Conservation (phyloP, 352 stramenopile genomes). For the Phytophthora citricola region DNA sequence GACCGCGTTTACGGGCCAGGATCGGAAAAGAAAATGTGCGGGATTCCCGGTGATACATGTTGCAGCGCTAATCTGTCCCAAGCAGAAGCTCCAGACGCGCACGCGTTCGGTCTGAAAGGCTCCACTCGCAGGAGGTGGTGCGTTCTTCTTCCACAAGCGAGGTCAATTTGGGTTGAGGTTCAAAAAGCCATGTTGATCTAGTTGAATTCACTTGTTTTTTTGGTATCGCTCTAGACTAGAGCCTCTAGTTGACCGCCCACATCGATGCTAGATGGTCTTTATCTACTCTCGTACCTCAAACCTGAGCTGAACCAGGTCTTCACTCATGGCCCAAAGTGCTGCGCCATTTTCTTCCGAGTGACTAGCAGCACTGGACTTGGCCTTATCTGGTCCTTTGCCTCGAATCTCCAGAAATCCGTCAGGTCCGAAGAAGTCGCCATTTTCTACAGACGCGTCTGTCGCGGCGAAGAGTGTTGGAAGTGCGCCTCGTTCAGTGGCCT, state of each 20-base stretch:
- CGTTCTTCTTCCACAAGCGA: no score
- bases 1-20: constrained; percentile 13
- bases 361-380: constrained; percentile 38
- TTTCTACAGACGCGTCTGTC: constrained; percentile 28
- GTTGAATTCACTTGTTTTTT: neutral
- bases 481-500: constrained; percentile 36
- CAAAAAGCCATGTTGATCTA: no score
- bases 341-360: constrained; percentile 35
- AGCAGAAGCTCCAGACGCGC: constrained; percentile 35
- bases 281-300: constrained; percentile 28
- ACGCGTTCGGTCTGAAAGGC: constrained; percentile 46
- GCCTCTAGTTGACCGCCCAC: no score
- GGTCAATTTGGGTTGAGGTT: no score
- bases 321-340: constrained; percentile 47
- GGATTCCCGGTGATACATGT: constrained; percentile 20
- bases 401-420: constrained; percentile 39
- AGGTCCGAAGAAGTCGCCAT: constrained; percentile 35
- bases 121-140: no score
- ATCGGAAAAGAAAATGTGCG: constrained; percentile 12
- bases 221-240: neutral
- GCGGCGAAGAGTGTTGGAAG: constrained; percentile 43
- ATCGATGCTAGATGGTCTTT: no score
- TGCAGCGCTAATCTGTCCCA: neutral
- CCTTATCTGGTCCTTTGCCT: constrained; percentile 34
- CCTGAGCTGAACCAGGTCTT: constrained; percentile 27